Evolutionary conservation across 2,329 filamentous ascomycete species (phyloP).

Genomic region (Penicillium capsulatum): DNA sequence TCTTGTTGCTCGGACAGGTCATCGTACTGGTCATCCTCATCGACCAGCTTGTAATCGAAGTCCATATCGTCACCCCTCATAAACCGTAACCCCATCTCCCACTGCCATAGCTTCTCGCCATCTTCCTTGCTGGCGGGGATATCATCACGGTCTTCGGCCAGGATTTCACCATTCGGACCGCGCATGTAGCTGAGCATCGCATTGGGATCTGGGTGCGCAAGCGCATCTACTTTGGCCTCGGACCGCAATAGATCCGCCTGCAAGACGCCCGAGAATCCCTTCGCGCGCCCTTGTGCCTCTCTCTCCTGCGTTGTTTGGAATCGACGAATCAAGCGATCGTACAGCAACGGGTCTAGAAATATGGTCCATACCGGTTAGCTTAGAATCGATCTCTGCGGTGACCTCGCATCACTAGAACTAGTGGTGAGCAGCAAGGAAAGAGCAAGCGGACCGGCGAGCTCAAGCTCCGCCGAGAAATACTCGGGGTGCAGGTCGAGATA

Average conservation of each 20-base stretch:
- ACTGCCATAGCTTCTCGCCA: constrained; percentile 64
- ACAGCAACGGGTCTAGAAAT: constrained; percentile 66
- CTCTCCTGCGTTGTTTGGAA: constrained; percentile 72
- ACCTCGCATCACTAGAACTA: constrained; percentile 10
- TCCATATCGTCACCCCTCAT: constrained; percentile 69
- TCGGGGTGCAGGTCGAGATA: constrained; percentile 69
- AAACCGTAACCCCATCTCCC: constrained; percentile 70
- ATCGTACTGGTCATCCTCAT: constrained; percentile 69
- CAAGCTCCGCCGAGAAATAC: constrained; percentile 64
- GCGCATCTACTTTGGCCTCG: constrained; percentile 66
- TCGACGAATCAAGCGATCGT: constrained; percentile 72
- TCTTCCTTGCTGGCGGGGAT: constrained; percentile 59
- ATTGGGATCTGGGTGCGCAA: constrained; percentile 52
- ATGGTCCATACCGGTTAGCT: constrained; percentile 26
- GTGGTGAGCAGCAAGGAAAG: constrained; percentile 21
- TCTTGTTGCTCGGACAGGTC: constrained; percentile 64
- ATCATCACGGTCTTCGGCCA: constrained; percentile 57
- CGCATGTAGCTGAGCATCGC: constrained; percentile 49
- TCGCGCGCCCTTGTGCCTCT: constrained; percentile 65
- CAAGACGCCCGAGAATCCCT: constrained; percentile 74
- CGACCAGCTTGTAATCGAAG: constrained; percentile 70
- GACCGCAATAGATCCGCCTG: constrained; percentile 73
- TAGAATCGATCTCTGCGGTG: constrained; percentile 8
- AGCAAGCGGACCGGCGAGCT: constrained; percentile 54
- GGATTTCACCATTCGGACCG: constrained; percentile 53